phyloP scores from a whole-genome alignment of 1,139 yeast species.

The Candida smagusa region DNA sequence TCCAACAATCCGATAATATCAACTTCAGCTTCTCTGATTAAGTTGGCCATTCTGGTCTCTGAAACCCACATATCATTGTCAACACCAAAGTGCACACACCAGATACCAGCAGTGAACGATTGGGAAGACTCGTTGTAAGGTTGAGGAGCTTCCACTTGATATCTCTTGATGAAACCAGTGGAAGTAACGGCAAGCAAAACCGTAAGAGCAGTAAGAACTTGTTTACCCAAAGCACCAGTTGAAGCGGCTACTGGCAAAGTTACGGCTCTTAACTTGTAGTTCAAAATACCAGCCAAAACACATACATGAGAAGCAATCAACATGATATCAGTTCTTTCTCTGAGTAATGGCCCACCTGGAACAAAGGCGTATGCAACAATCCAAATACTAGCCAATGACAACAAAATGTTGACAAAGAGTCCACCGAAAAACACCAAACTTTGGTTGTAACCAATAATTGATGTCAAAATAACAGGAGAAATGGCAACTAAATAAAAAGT shows the following conservation, averaged over 20 bases:
- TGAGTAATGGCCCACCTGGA: constrained; percentile 82
- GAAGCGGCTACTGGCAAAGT: constrained; percentile 1
- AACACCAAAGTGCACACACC: constrained; percentile 97
- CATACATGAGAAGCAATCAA: constrained; percentile 44
- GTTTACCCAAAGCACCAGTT: constrained; percentile 15
- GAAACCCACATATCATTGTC: constrained; percentile 99
- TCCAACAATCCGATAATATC: constrained; percentile 91
- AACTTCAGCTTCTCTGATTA: constrained; percentile 78
- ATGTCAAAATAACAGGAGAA: constrained; percentile 61
- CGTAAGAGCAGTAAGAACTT: constrained; percentile 23
- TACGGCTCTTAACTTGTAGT: constrained; percentile 26
- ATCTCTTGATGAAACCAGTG: constrained; percentile 53
- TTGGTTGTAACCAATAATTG: constrained; percentile 57
- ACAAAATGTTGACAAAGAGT: constrained; percentile 51
- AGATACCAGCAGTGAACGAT: constrained; percentile 88
- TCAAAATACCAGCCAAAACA: constrained; percentile 40
- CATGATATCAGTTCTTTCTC: constrained; percentile 85
- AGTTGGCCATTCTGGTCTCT: constrained; percentile 83
- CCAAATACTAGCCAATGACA: constrained; percentile 87
- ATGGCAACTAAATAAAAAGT: constrained; percentile 61
- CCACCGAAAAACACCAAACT: constrained; percentile 57
- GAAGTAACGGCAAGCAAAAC: constrained; percentile 31
- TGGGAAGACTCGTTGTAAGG: constrained; percentile 80
- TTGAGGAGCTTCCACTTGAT: constrained; percentile 53
- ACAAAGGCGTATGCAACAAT: constrained; percentile 97